These are phyloP conservation scores for Ettlia oleoabundans DNA, from an alignment of 139 green algal genomes.

Conservation along the genomic window DNA sequence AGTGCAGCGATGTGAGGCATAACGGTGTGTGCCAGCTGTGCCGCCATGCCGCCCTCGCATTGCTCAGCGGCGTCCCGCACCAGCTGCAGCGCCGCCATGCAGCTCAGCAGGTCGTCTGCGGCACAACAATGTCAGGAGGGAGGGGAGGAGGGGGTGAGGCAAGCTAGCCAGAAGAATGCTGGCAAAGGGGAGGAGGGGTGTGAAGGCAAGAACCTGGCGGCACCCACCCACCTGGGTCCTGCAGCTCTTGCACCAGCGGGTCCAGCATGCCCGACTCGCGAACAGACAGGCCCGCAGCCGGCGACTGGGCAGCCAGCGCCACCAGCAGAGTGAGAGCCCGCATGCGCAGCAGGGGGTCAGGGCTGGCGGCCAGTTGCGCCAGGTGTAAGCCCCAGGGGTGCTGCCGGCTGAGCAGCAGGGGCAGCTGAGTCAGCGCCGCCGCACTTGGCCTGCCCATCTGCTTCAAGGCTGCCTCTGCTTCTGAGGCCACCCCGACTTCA, in stretches of 20 bases:
- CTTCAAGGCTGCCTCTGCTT: slow-evolving; percentile 11
- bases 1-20: slow-evolving; percentile 1
- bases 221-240: slow-evolving; percentile 7
- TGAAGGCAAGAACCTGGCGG: too few species aligned
- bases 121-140: not conserved
- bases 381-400: not conserved
- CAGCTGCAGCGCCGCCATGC: slow-evolving; percentile 37
- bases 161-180: not conserved
- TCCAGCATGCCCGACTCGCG: slow-evolving; percentile 18
- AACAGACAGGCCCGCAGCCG: not conserved
- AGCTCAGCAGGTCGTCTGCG: slow-evolving; percentile 34
- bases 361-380: not conserved
- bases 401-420: not conserved
- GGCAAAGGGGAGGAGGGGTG: too few species aligned
- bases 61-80: slow-evolving; percentile 15
- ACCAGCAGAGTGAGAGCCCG: slow-evolving; percentile 25
- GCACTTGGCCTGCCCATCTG: slow-evolving; percentile 1
- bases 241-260: slow-evolving; percentile 21
- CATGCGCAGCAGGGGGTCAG: slow-evolving; percentile 29
- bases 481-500: slow-evolving; percentile 19
- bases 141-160: not conserved
- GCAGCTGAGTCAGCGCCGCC: not conserved
- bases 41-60: slow-evolving; percentile 14
- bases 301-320: slow-evolving; percentile 16
- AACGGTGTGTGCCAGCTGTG: not conserved